phyloP scores from a whole-genome alignment of 441 rosid species.

The Oxalis stricta region DNA sequence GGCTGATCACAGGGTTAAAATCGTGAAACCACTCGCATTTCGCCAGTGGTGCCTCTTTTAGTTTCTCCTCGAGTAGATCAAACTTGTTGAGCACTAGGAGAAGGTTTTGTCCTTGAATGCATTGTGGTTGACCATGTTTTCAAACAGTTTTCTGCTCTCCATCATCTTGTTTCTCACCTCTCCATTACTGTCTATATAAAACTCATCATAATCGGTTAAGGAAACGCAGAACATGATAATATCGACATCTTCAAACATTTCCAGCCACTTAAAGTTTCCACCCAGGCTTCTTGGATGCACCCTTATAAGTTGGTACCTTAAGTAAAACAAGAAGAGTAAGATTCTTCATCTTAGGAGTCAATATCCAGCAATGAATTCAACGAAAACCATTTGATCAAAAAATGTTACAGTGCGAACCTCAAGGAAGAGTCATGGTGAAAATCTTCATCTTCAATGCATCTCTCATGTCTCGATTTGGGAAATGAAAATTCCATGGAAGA shows the following conservation, averaged over 20 bases:
- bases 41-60: constrained; percentile 29
- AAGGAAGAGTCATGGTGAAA: constrained; percentile 28
- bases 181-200: constrained; percentile 26
- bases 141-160: constrained; percentile 36
- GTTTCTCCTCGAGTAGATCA: constrained; percentile 45
- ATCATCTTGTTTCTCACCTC: constrained; percentile 43
- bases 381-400: too few relatives aligned
- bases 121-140: constrained; percentile 32
- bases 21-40: constrained; percentile 49
- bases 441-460: constrained; percentile 14
- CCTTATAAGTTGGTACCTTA: constrained; percentile 53
- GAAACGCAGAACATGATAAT: constrained; percentile 42
- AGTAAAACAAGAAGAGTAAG: constrained; percentile 1
- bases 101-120: constrained; percentile 32
- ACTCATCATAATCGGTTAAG: constrained; percentile 34
- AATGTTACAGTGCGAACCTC: constrained; percentile 26
- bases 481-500: constrained; percentile 48
- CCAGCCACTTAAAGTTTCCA: constrained; percentile 46
- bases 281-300: constrained; percentile 43
- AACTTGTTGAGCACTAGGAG: constrained; percentile 44
- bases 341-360: too few relatives aligned
- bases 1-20: constrained; percentile 43
- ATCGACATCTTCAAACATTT: constrained; percentile 49
- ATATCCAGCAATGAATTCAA: too few relatives aligned
- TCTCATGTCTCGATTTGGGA: constrained; percentile 19